phyloP scores from a whole-genome alignment of 352 stramenopile species.

The Phytophthora vignae region DNA sequence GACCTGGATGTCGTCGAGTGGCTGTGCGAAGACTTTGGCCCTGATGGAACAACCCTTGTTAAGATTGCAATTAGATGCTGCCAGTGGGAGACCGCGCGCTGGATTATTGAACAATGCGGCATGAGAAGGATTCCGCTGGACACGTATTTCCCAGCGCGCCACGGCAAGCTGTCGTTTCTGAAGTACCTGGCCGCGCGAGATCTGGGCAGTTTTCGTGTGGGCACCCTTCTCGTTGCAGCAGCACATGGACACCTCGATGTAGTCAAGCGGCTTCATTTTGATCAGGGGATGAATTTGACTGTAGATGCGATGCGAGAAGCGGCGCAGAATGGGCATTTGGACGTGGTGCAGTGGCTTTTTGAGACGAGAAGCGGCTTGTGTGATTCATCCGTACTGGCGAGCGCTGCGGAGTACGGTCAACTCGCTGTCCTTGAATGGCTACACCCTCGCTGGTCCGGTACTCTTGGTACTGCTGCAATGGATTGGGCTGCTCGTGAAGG shows the following conservation, averaged over 20 bases:
- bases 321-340: constrained; percentile 7
- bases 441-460: constrained; percentile 2
- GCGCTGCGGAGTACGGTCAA: constrained; percentile 13
- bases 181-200: constrained; percentile 13
- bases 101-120: constrained; percentile 29
- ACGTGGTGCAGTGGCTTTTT: constrained; percentile 27
- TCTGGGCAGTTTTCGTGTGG: neutral
- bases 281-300: constrained; percentile 2
- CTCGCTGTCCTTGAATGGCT: constrained; percentile 24
- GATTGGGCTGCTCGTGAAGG: constrained; percentile 22
- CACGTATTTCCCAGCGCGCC: constrained; percentile 12
- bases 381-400: constrained; percentile 1
- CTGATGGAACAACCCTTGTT: constrained; percentile 8
- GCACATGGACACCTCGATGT: constrained; percentile 21
- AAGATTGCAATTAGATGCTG: constrained; percentile 3
- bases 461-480: constrained; percentile 11
- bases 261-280: constrained; percentile 27
- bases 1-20: constrained; percentile 22
- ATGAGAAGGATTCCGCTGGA: neutral
- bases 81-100: constrained; percentile 20
- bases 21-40: constrained; percentile 17
- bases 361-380: neutral
- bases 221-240: constrained; percentile 15
- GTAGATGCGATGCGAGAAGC: constrained; percentile 12
- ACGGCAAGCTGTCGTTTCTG: constrained; percentile 25